Conservation (phyloP, 331 rosid species). For the Saraca asoca region DNA sequence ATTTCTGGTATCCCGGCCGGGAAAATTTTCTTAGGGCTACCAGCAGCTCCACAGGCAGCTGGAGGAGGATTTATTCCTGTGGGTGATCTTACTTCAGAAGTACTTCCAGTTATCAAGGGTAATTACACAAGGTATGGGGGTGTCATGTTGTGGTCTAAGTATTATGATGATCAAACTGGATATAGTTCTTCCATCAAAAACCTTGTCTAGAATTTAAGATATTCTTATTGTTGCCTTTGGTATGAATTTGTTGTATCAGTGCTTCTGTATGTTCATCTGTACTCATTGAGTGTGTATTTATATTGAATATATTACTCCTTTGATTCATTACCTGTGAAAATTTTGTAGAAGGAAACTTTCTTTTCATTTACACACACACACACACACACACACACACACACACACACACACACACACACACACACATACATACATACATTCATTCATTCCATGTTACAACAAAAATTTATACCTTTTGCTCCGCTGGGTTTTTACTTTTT, state of each 20-base stretch:
- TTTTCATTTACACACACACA: too few relatives aligned
- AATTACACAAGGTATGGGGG: slow-evolving; percentile 54
- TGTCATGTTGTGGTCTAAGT: slow-evolving; percentile 60
- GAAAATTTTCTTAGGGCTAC: slow-evolving; percentile 50
- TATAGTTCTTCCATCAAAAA: slow-evolving; percentile 54
- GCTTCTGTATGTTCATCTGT: not conserved
- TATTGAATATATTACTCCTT: slow-evolving; percentile 6
- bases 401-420: too few relatives aligned
- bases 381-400: too few relatives aligned
- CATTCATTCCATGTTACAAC: too few relatives aligned
- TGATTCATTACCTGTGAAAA: too few relatives aligned
- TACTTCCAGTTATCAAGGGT: slow-evolving; percentile 52
- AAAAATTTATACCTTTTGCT: too few relatives aligned
- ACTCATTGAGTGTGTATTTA: not conserved
- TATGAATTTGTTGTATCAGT: not conserved
- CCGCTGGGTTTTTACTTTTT: too few relatives aligned
- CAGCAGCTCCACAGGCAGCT: slow-evolving; percentile 51
- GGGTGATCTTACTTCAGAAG: slow-evolving; percentile 35
- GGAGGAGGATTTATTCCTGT: slow-evolving; percentile 53
- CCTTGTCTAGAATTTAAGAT: slow-evolving; percentile 31
- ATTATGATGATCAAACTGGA: slow-evolving; percentile 50
- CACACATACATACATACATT: too few relatives aligned
- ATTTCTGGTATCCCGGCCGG: slow-evolving; percentile 39
- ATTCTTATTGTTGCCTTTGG: not conserved
- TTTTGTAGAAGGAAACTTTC: too few relatives aligned